Base-by-base conservation (phyloP, 164 flowering plant species). In the Stephania yunnanensis region DNA sequence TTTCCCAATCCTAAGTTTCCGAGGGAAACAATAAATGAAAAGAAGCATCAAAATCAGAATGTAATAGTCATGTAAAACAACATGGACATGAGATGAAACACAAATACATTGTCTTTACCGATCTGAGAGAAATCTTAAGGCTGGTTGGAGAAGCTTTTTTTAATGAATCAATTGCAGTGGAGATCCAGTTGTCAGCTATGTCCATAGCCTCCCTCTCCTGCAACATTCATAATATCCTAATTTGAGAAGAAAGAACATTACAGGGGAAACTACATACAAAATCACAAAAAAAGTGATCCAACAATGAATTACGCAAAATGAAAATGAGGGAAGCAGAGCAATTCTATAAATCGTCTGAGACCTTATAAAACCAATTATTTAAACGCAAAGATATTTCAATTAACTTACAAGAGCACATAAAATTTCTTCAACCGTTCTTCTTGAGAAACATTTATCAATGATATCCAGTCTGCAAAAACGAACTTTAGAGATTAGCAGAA, bases 61-160 rank as follows among this genome's bases (percentile, higher is more conserved):
- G 63, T 1, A 15, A 55, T 55, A 55, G 17, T 11, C 13, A 31
- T 69, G 46, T 31, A 36, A 69, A 30, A 69, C n/a, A 12, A 36
- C 46, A 42, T 13, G 15, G 7, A 46, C 13, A 19, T 30, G 46
- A 64, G 22, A 29, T 45, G 42, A 55, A 55, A 50, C 48, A 45
- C 20, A 31, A 5, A 75, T 36, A 53, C 13, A 36, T 1, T 68
- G 4, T 36, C 42, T 36, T 63, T 86, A 93, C 98, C 82, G 90
- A 86, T 89, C 89, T 88, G 25, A 93, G 88, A 71, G 91, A 76
- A 73, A 92, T 83, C 78, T 91, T 93, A 75, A 93, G 92, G 77
- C 97, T 89, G 75, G 81, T 87, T 6, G 98, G 97, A 31, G 98
- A 91, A 77, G 98, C 98, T 71, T 83, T 85, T 85, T 87, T 87